These are phyloP conservation scores for Pythium volutum DNA, from an alignment of 352 stramenopile genomes.

Conservation along the genomic window DNA sequence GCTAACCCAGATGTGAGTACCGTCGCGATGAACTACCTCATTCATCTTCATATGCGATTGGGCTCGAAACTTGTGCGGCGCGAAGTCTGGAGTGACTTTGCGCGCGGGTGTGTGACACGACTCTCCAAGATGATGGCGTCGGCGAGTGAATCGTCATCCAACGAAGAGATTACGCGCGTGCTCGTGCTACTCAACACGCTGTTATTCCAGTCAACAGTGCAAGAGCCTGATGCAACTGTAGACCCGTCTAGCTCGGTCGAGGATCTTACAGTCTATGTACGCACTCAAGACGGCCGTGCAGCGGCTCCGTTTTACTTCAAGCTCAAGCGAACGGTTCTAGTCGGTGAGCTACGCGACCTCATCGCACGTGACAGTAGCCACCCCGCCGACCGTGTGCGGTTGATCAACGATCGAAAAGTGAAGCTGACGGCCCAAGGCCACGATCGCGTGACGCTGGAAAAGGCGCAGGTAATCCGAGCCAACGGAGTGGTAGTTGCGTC, in stretches of 20 bases:
- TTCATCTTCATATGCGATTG: constrained; percentile 25
- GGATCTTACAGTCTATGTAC: constrained; percentile 34
- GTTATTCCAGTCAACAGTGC: constrained; percentile 42
- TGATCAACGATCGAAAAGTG: constrained; percentile 36
- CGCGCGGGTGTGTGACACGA: constrained; percentile 13
- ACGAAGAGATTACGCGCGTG: constrained; percentile 24
- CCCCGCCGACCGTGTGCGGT: constrained; percentile 29
- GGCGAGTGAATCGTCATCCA: constrained; percentile 19
- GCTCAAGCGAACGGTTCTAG: constrained; percentile 30
- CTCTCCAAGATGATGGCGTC: constrained; percentile 17
- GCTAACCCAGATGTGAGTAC: constrained; percentile 17
- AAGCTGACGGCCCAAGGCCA: constrained; percentile 36
- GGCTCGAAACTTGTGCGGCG: constrained; percentile 26
- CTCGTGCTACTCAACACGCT: constrained; percentile 77
- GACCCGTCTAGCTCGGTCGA: constrained; percentile 15
- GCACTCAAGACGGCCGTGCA: constrained; percentile 35
- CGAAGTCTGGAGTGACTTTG: constrained; percentile 28
- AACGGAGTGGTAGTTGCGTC: not conserved
- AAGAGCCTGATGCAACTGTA: not conserved
- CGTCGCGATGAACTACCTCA: constrained; percentile 24
- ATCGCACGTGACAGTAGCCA: constrained; percentile 35
- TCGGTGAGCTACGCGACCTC: constrained; percentile 35
- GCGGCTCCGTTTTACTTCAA: constrained; percentile 37
- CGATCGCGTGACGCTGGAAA: constrained; percentile 33
- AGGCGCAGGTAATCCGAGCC: constrained; percentile 26